A percentile compares a stretch with the other conserved stretches of the same genome.
Conservation (phyloP, 495 filamentous ascomycete species). For the Clohesyomyces aquaticus region DNA sequence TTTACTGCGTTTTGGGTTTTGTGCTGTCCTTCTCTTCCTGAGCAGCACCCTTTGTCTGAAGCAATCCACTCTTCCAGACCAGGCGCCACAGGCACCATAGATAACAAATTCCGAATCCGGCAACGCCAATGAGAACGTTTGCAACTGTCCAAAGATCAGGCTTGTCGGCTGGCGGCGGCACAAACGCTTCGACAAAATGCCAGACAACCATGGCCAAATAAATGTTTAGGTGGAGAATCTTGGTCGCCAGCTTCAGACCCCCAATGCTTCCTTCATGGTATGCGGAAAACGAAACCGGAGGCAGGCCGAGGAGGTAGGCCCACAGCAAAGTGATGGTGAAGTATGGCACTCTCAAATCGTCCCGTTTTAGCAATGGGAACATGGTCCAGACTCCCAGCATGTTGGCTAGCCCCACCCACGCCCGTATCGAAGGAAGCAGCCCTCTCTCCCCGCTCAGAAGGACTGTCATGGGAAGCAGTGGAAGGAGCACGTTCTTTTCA, state of each 20-base stretch:
- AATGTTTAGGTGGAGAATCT: conserved; percentile 70
- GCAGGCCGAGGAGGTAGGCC: conserved; percentile 86
- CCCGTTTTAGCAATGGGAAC: conserved; percentile 85
- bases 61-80: conserved; percentile 59
- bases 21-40: conserved; percentile 3
- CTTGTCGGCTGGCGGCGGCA: conserved; percentile 69
- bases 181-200: conserved; percentile 73
- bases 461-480: conserved; percentile 88
- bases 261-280: conserved; percentile 53
- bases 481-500: conserved; percentile 92
- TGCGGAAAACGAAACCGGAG: conserved; percentile 70
- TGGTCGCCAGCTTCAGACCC: conserved; percentile 57
- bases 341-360: conserved; percentile 83
- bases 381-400: conserved; percentile 90
- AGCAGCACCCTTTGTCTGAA: not conserved
- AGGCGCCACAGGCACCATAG: conserved; percentile 83
- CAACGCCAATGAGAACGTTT: conserved; percentile 83
- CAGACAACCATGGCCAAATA: conserved; percentile 77
- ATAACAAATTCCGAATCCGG: conserved; percentile 84
- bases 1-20: conserved; percentile 27
- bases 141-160: conserved; percentile 93
- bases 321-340: conserved; percentile 80
- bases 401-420: conserved; percentile 94
- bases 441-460: conserved; percentile 77
- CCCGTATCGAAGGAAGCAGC: conserved; percentile 70